These are phyloP conservation scores for Melastoma candidum DNA, from an alignment of 441 rosid genomes.

Conservation along the genomic window DNA sequence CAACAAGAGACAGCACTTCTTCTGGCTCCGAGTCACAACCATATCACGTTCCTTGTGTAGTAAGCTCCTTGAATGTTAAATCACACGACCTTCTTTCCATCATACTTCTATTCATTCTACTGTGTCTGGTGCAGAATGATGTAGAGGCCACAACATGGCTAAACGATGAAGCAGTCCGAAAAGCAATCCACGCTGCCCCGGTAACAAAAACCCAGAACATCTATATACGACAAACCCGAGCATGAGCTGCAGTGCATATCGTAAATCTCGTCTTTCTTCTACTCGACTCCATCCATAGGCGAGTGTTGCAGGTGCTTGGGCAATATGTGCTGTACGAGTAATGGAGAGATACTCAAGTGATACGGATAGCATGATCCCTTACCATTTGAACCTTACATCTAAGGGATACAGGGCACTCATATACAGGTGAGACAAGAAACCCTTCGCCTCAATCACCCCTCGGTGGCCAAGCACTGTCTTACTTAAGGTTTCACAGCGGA, in stretches of 20 bases:
- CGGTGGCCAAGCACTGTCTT: no score
- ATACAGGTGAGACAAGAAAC: constrained; percentile 6
- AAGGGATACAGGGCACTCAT: constrained; percentile 16
- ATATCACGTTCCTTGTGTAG: constrained; percentile 10
- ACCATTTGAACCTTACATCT: constrained; percentile 12
- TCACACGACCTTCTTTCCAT: neutral
- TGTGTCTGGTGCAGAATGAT: constrained; percentile 8
- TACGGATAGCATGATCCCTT: constrained; percentile 11
- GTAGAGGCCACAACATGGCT: constrained; percentile 15
- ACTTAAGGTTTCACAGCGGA: constrained; percentile 4
- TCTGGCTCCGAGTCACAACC: neutral
- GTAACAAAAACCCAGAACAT: constrained; percentile 4
- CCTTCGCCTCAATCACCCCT: neutral
- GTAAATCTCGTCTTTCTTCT: neutral
- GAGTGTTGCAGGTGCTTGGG: constrained; percentile 15
- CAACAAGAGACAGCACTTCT: neutral
- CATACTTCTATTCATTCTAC: neutral
- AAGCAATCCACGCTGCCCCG: constrained; percentile 15
- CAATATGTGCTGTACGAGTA: neutral
- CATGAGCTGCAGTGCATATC: neutral
- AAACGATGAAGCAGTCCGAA: constrained; percentile 13
- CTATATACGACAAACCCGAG: neutral
- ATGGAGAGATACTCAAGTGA: neutral
- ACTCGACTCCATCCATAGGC: neutral
- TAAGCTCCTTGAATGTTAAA: neutral